Percentiles rank a stretch among this genome's conserved stretches.
phyloP scores from a whole-genome alignment of 1,139 yeast genomes.

The Hyphopichia buzzinii region DNA sequence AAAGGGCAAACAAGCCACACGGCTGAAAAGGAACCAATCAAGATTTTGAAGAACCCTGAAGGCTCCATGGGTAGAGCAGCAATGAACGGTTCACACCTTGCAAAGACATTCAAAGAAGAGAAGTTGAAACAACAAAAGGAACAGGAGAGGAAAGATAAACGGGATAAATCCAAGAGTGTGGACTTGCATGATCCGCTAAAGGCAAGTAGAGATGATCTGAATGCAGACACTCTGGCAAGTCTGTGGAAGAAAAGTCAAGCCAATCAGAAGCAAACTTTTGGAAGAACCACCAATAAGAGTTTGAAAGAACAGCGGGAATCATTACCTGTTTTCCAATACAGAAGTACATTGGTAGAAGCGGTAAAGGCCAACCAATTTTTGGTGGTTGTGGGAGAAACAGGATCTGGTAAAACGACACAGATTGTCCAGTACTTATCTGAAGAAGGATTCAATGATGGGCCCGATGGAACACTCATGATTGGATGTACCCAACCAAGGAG shows the following conservation, averaged over 20 bases:
- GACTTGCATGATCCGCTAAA: slow-evolving; percentile 44
- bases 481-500: slow-evolving; percentile 78
- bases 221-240: slow-evolving; percentile 21
- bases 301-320: slow-evolving; percentile 66
- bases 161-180: slow-evolving; percentile 19
- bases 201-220: slow-evolving; percentile 7
- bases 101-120: slow-evolving; percentile 63
- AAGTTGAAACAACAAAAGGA: slow-evolving; percentile 51
- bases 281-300: slow-evolving; percentile 50
- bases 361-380: slow-evolving; percentile 47
- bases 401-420: slow-evolving; percentile 46
- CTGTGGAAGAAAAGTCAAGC: slow-evolving; percentile 52
- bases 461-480: slow-evolving; percentile 39
- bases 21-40: slow-evolving; percentile 48
- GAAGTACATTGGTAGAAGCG: slow-evolving; percentile 55
- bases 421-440: slow-evolving; percentile 39
- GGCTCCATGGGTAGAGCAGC: slow-evolving; percentile 82
- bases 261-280: slow-evolving; percentile 44
- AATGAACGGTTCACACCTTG: slow-evolving; percentile 67
- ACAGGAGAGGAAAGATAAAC: slow-evolving; percentile 30
- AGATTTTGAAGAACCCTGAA: slow-evolving; percentile 66
- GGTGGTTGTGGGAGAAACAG: slow-evolving; percentile 49
- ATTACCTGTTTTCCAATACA: slow-evolving; percentile 70
- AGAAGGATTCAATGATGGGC: slow-evolving; percentile 28
- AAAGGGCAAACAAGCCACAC: slow-evolving; percentile 51